These are phyloP conservation scores for Chlorociboria aeruginascens DNA, from an alignment of 495 filamentous ascomycete genomes.

Conservation along the genomic window DNA sequence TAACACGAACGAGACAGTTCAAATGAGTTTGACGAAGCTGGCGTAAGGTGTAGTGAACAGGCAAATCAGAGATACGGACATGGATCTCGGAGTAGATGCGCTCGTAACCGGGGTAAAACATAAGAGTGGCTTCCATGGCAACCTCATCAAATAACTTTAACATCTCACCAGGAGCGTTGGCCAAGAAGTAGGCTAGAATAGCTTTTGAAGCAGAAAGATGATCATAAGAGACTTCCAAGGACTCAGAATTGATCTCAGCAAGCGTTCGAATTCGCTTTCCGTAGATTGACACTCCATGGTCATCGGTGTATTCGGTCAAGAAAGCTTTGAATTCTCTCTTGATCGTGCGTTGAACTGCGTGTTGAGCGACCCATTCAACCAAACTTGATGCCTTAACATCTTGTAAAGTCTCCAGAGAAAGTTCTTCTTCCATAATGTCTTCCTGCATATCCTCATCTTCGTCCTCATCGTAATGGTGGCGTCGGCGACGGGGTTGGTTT, in stretches of 20 bases:
- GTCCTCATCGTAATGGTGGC: conserved; percentile 88
- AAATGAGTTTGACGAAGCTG: conserved; percentile 93
- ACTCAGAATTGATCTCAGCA: conserved; percentile 92
- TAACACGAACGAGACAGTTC: conserved; percentile 90
- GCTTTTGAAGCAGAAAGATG: conserved; percentile 83
- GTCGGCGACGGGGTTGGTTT: conserved; percentile 63
- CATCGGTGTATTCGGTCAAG: conserved; percentile 88
- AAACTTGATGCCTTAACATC: conserved; percentile 90
- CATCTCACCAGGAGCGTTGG: conserved; percentile 87
- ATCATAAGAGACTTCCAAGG: conserved; percentile 90
- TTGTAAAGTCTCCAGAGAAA: conserved; percentile 79
- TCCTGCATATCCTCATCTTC: conserved; percentile 83
- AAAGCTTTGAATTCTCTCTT: conserved; percentile 96
- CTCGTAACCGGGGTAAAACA: conserved; percentile 95
- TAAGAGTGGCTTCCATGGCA: conserved; percentile 86
- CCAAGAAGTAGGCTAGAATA: conserved; percentile 94
- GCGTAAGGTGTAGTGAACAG: conserved; percentile 90
- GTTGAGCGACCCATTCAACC: conserved; percentile 88
- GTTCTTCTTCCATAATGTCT: conserved; percentile 87
- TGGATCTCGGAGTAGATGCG: conserved; percentile 97
- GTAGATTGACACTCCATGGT: conserved; percentile 79
- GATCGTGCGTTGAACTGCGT: conserved; percentile 84
- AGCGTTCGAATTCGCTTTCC: conserved; percentile 85
- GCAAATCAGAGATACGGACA: conserved; percentile 90
- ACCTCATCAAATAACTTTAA: conserved; percentile 95